A percentile compares a stretch with the other conserved stretches of the same genome.
phyloP scores from a whole-genome alignment of 139 green algal species.

The Diplosphaera chodatii region DNA sequence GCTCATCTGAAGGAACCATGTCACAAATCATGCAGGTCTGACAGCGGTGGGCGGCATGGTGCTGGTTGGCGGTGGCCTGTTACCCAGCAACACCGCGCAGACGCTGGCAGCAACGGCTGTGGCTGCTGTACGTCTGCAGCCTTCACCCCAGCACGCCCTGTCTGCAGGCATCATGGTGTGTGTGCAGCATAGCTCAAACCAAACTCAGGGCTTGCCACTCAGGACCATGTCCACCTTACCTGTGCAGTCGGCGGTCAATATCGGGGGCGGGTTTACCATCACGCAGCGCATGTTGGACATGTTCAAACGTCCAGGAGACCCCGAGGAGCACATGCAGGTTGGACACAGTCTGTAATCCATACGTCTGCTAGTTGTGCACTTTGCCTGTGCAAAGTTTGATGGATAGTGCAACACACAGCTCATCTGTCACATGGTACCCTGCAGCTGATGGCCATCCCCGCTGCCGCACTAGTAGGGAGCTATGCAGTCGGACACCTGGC shows the following conservation, averaged over 20 bases:
- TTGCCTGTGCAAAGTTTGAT: no score
- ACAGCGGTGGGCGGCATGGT: constrained; percentile 71
- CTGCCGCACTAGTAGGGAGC: constrained; percentile 36
- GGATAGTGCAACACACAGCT: no score
- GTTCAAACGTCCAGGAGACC: constrained; percentile 81
- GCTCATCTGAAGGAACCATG: no score
- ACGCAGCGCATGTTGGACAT: constrained; percentile 89
- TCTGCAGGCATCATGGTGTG: no score
- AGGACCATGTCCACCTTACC: no score
- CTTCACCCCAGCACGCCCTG: no score
- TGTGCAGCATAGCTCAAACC: no score
- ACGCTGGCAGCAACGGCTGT: constrained; percentile 62
- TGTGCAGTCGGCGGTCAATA: constrained; percentile 67
- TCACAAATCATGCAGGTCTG: constrained; percentile 22
- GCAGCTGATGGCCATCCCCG: constrained; percentile 66
- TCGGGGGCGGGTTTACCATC: constrained; percentile 84
- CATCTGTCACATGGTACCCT: no score
- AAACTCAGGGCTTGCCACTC: no score
- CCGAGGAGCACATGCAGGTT: constrained; percentile 74
- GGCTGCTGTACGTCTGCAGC: constrained; percentile 21
- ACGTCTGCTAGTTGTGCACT: no score
- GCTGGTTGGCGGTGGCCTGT: constrained; percentile 54
- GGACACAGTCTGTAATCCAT: no score
- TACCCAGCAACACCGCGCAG: constrained; percentile 50
- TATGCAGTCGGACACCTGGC: constrained; percentile 37